Evolutionary conservation across 106 monocot genomes (phyloP), one percentile per base, ranked within the genome.

Genomic region (Phalaenopsis aphrodite): DNA sequence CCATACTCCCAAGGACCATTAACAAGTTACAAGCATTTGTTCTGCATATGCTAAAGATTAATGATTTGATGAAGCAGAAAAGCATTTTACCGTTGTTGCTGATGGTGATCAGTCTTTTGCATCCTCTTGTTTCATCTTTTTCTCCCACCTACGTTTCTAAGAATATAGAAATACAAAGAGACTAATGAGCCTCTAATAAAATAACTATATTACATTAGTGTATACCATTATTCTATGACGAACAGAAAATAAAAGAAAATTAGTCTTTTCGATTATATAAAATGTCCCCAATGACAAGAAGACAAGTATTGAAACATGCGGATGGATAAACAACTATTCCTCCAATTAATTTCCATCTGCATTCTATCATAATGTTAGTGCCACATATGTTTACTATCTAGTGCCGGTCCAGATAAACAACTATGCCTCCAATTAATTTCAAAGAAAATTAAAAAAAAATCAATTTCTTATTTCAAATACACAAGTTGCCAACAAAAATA

Each of bases 91-190:
- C n/a, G n/a, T 5, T 61, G 16, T 17, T 21, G 7, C 21, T 6
- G 61, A 65, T 65, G 12, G 52, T 75, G 8, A 77, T 77, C 55
- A 78, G 42, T 79, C 76, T 36, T 85, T 83, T 61, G 76, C 81
- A 24, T 94, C 91, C 78, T 94, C 94, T 75, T 84, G 86, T 84
- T 92, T 92, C 91, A 94, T 94, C 81, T 88, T 94, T 78, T 94
- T 94, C 89, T 88, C 91, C 94, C 94, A 94, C 69, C 88, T 85
- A 9, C 91, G 94, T 79, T 91, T 92, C 91, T 91, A 88, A 55
- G 4, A 56, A 57, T 75, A 45, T 47, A 79, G 14, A 79, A 79
- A 72, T 30, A 36, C 45, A 17, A n/a, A 12, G 42, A 37, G n/a
- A 37, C 1, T 4, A 39, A 69, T 69, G 41, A 69, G 68, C 23